These are phyloP conservation scores for Helotiales sp. DNA, from an alignment of 2,329 filamentous ascomycete genomes.

Conservation along the genomic window DNA sequence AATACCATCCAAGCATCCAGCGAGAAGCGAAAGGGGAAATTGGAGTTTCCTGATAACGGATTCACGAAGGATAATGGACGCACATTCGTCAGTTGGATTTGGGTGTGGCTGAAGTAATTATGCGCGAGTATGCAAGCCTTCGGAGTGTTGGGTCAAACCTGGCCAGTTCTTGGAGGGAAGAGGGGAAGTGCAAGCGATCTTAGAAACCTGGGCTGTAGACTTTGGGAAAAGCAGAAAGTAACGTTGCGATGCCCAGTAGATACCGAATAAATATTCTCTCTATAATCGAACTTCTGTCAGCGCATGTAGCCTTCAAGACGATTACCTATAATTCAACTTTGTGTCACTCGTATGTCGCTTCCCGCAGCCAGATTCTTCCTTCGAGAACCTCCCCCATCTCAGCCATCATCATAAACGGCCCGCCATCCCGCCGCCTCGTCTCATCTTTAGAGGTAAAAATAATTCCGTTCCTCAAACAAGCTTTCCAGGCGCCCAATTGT, in stretches of 20 bases:
- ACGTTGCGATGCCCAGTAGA: conserved; percentile 1
- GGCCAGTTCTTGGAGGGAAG: not conserved
- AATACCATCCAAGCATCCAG: conserved; percentile 46
- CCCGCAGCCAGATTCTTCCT: not conserved
- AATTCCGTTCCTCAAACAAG: not conserved
- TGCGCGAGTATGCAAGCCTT: not conserved
- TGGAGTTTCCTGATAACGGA: conserved; percentile 45
- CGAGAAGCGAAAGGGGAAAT: conserved; percentile 44
- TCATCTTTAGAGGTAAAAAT: not conserved
- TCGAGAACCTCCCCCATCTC: not conserved
- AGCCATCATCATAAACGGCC: not conserved
- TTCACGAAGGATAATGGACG: conserved; percentile 43
- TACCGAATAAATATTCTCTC: not conserved
- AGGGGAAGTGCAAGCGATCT: not conserved
- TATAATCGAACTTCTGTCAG: not conserved
- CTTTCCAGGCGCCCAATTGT: not conserved
- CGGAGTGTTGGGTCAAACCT: not conserved
- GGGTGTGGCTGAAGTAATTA: conserved; percentile 47
- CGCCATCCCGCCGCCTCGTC: not conserved
- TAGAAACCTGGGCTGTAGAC: not conserved
- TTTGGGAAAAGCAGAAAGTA: not conserved
- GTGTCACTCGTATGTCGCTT: not conserved
- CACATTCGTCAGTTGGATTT: conserved; percentile 45
- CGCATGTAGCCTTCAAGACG: no score
- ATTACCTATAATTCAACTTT: not conserved